phyloP scores from a whole-genome alignment of 2,329 filamentous ascomycete species.

The Fusarium avenaceum region DNA sequence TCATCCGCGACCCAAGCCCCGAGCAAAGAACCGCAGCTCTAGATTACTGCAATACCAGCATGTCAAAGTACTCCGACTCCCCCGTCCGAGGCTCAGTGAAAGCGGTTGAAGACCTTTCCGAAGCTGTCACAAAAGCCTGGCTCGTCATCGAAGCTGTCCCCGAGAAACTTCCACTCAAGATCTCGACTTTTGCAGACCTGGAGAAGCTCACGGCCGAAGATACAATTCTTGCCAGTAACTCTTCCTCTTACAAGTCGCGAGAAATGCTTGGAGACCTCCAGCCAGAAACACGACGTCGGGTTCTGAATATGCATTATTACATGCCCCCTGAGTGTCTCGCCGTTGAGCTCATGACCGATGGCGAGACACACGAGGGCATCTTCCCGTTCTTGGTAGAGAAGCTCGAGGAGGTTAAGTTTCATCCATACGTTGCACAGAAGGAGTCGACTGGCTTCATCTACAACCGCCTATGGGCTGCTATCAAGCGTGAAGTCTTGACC shows the following conservation, averaged over 20 bases:
- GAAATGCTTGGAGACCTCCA: not conserved
- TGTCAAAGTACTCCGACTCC: conserved; percentile 3
- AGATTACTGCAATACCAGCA: conserved; percentile 13
- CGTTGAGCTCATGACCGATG: conserved; percentile 22
- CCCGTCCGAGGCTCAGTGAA: not conserved
- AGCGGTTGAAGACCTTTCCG: not conserved
- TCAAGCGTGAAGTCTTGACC: conserved; percentile 9
- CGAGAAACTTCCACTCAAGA: conserved; percentile 14
- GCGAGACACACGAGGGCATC: not conserved
- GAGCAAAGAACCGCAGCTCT: conserved; percentile 14
- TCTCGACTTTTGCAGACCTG: conserved; percentile 18
- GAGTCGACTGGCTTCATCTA: conserved; percentile 28
- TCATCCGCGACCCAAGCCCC: conserved; percentile 13
- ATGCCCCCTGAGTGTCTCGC: conserved; percentile 10
- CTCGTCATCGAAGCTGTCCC: conserved; percentile 24
- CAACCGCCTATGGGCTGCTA: conserved; percentile 18
- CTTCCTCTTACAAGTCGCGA: conserved; percentile 17
- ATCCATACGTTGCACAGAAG: conserved; percentile 5
- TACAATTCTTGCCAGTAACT: conserved; percentile 12
- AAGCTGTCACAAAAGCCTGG: conserved; percentile 12
- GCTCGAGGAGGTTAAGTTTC: conserved; percentile 2
- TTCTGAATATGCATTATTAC: conserved; percentile 28
- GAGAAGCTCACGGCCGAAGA: not conserved
- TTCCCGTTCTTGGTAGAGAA: conserved; percentile 6
- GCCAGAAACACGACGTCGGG: not conserved